phyloP scores from a whole-genome alignment of 345 rosid genomes.

The Populus simonii region DNA sequence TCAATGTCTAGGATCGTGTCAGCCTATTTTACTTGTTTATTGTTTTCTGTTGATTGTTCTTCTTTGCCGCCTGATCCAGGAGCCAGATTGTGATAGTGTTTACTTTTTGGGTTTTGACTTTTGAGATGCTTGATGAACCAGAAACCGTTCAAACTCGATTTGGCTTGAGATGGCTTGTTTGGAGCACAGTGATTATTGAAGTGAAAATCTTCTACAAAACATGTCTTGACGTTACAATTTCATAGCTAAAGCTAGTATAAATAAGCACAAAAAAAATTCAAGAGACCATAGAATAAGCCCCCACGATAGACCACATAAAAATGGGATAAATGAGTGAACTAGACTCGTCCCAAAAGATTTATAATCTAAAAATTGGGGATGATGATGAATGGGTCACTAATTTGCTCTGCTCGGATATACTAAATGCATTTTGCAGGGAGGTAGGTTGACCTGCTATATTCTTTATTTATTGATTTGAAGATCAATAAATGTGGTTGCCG shows the following conservation, averaged over 20 bases:
- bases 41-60: neutral
- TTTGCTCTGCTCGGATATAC: neutral
- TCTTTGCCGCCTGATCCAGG: neutral
- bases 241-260: neutral
- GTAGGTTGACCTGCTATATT: neutral
- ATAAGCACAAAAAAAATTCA: neutral
- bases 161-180: neutral
- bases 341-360: neutral
- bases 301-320: no score
- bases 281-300: no score
- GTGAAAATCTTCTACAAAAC: neutral
- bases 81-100: neutral
- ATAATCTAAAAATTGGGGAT: neutral
- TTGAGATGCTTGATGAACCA: neutral
- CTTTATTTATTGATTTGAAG: neutral
- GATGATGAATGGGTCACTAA: neutral
- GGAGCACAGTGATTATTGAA: no score
- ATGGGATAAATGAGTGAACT: neutral
- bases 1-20: no score
- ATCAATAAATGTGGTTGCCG: neutral
- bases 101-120: neutral
- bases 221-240: neutral
- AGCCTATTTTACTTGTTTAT: no score
- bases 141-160: neutral
- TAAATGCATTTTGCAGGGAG: neutral